Evolutionary conservation across 2,329 filamentous ascomycete genomes (phyloP).

Genomic region (Aaosphaeria pasadenensis): DNA sequence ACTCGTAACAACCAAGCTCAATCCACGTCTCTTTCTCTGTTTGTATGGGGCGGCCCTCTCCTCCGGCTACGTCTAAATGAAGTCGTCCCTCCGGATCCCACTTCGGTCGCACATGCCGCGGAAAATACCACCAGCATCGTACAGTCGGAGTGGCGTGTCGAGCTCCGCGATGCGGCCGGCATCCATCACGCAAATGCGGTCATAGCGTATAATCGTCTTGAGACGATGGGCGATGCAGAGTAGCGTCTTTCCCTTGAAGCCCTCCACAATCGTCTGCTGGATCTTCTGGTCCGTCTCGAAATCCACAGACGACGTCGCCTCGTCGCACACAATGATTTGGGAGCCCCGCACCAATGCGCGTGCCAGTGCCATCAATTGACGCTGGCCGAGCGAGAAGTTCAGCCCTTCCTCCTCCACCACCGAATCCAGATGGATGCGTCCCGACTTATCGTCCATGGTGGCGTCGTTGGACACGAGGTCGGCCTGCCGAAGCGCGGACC

Average conservation of each 20-base stretch:
- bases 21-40: too few relatives aligned
- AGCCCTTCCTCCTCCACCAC: constrained; percentile 89
- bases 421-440: constrained; percentile 76
- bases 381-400: constrained; percentile 92
- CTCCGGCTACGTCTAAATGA: constrained; percentile 16
- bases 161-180: constrained; percentile 83
- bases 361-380: constrained; percentile 91
- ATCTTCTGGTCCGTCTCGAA: constrained; percentile 98
- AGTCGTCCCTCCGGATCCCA: constrained; percentile 62
- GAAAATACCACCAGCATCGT: constrained; percentile 75
- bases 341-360: constrained; percentile 83
- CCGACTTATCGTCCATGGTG: constrained; percentile 44
- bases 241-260: constrained; percentile 82
- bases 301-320: constrained; percentile 89
- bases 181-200: constrained; percentile 97
- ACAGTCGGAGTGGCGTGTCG: constrained; percentile 71
- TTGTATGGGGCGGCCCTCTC: too few relatives aligned
- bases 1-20: too few relatives aligned
- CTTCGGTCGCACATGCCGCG: constrained; percentile 85
- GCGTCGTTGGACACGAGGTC: constrained; percentile 60
- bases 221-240: constrained; percentile 91
- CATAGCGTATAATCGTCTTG: constrained; percentile 89
- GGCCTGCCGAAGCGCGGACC: constrained; percentile 73
- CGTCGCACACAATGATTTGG: constrained; percentile 94
- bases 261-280: constrained; percentile 79